A percentile compares a stretch with the other conserved stretches of the same genome.
These are phyloP conservation scores for Penicillium digitatum DNA, from an alignment of 2,329 filamentous ascomycete species.

Conservation along the genomic window DNA sequence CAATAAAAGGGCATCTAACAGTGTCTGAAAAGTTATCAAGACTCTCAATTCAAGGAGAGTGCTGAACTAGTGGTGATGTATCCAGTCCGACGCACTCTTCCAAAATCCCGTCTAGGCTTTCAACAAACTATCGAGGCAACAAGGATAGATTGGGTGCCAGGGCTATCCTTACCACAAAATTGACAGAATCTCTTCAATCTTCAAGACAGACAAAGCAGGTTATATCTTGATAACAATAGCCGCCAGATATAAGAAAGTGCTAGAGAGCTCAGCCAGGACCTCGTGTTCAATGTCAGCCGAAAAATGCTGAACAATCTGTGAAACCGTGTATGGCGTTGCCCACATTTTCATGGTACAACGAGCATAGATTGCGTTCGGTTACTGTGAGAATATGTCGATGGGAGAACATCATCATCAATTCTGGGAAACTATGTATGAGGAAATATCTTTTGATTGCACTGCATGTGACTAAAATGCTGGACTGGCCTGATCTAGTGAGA, in stretches of 20 bases:
- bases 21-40: not conserved
- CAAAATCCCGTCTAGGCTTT: conserved; percentile 7
- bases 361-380: not conserved
- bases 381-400: not conserved
- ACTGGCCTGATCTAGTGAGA: not conserved
- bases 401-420: too few species aligned
- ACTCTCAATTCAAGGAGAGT: not conserved
- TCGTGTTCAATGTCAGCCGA: not conserved
- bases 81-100: conserved; percentile 1
- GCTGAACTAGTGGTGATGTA: not conserved
- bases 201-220: not conserved
- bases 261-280: not conserved
- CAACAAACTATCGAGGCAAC: not conserved
- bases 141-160: too few species aligned
- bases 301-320: not conserved
- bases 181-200: too few species aligned
- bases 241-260: not conserved
- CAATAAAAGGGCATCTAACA: not conserved
- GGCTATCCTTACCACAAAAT: too few species aligned
- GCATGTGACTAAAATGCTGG: too few species aligned
- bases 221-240: not conserved
- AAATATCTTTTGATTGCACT: not conserved
- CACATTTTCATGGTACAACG: not conserved
- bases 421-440: too few species aligned
- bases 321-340: not conserved